Evolutionary conservation across 441 rosid genomes (phyloP), one percentile per base, ranked within the genome.

Genomic region (Brassica hybrid): DNA sequence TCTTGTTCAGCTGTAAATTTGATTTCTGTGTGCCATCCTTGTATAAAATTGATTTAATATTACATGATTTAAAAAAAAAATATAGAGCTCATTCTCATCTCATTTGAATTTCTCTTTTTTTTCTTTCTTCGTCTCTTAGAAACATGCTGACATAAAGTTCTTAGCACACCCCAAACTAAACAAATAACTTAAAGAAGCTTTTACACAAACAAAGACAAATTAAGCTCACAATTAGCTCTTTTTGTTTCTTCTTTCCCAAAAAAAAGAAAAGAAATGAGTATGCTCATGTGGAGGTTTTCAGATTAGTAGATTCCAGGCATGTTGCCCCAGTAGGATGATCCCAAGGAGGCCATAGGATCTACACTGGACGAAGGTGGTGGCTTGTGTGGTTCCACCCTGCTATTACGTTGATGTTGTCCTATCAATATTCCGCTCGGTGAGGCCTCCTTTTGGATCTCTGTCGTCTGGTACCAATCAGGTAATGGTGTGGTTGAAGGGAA

Each of bases 391-490:
- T 80, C 77, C 76, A 43, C 58, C 58, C 38, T 11, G n/a, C 43
- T 48, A 21, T 30, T 17, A 70, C 59, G 72, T 75, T 21, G 36
- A 69, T 68, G 71, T 48, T 25, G 72, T 59, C 61, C 78, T 16
- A 10, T 32, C 18, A 48, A n/a, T 3, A 71, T 11, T 38, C 71
- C 78, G 0, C 36, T 68, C 1, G 65, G 45, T 52, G 77, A 34
- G 36, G 43, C 16, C 21, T 74, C 71, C 3, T 73, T 43, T 14
- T 32, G 62, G 19, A 68, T 65, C 56, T 62, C 80, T 41, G 72
- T 67, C 38, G 69, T 62, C 41, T 19, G 82, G 73, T 86, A 87
- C 94, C 91, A 89, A 4, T 88, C 94, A 13, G 94, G 94, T 10
- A 85, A 82, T 2, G 92, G 87, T 64, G 79, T 70, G 1, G 88